Percentiles rank a stretch among this genome's conserved stretches.
These are phyloP conservation scores for Edaphochlamys debaryana DNA, from an alignment of 139 green algal genomes.

Conservation along the genomic window DNA sequence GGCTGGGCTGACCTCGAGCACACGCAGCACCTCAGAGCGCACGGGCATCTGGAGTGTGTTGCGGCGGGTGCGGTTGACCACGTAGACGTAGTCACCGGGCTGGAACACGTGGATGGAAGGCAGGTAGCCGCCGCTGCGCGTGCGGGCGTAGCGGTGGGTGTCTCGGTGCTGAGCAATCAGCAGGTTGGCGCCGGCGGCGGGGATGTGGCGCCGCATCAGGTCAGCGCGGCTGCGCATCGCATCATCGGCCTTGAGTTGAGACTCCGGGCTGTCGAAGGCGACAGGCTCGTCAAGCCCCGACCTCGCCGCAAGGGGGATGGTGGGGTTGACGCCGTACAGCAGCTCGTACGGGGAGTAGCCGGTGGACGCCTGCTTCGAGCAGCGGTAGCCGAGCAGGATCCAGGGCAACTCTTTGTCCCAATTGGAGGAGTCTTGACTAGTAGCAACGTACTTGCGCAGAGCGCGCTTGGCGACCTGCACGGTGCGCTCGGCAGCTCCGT, in stretches of 20 bases:
- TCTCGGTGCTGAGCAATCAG: constrained; percentile 48
- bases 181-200: constrained; percentile 10
- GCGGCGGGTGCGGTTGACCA: background rate
- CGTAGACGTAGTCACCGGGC: constrained; percentile 40
- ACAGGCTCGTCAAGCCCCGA: background rate
- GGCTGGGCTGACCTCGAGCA: background rate
- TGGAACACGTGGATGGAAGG: background rate
- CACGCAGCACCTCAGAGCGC: background rate
- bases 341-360: constrained; percentile 27
- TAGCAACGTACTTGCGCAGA: background rate
- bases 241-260: background rate
- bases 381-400: constrained; percentile 40
- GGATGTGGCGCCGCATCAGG: background rate
- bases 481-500: background rate
- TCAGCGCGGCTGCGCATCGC: background rate
- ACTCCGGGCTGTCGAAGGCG: constrained; percentile 8
- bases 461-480: background rate
- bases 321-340: constrained; percentile 17
- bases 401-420: constrained; percentile 17
- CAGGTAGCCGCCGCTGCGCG: constrained; percentile 14
- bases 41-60: constrained; percentile 15
- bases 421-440: background rate
- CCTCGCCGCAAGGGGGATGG: constrained; percentile 5
- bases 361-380: constrained; percentile 20
- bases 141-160: background rate